A percentile compares a stretch with the other conserved stretches of the same genome.
Evolutionary conservation across 2,329 filamentous ascomycete genomes (phyloP).

Genomic region (Talaromyces funiculosus): DNA sequence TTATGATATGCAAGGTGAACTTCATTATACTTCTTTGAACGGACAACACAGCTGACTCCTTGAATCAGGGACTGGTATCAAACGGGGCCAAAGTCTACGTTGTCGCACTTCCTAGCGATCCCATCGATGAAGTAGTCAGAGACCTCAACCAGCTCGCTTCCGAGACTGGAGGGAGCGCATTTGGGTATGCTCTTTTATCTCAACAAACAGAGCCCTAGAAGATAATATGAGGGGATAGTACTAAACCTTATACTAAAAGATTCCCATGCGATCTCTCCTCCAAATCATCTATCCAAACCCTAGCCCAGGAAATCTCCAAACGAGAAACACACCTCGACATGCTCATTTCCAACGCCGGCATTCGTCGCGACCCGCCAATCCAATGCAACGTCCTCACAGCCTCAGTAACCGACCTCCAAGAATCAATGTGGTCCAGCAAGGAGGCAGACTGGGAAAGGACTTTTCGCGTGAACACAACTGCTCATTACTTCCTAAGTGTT

Average conservation of each 20-base stretch:
- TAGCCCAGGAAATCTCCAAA: constrained; percentile 29
- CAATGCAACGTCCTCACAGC: constrained; percentile 43
- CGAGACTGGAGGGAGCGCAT: constrained; percentile 32
- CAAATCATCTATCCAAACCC: constrained; percentile 37
- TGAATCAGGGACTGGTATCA: constrained; percentile 35
- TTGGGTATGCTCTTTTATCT: constrained; percentile 27
- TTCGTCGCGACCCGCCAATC: constrained; percentile 41
- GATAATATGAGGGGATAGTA: no score
- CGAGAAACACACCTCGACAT: constrained; percentile 43
- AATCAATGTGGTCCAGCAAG: constrained; percentile 44
- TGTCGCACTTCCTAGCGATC: constrained; percentile 38
- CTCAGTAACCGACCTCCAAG: constrained; percentile 39
- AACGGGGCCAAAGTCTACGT: constrained; percentile 47
- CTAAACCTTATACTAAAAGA: no score
- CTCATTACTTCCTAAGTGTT: constrained; percentile 47
- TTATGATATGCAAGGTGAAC: constrained; percentile 43
- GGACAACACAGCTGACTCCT: not conserved
- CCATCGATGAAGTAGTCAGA: constrained; percentile 34
- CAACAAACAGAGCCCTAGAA: no score
- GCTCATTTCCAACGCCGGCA: constrained; percentile 47
- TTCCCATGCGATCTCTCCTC: constrained; percentile 32
- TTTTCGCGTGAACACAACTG: constrained; percentile 46
- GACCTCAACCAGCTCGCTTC: constrained; percentile 38
- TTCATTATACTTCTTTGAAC: not conserved
- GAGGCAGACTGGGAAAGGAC: constrained; percentile 43